These are phyloP conservation scores for Allium cepa DNA, from an alignment of 106 monocot genomes.

Conservation along the genomic window DNA sequence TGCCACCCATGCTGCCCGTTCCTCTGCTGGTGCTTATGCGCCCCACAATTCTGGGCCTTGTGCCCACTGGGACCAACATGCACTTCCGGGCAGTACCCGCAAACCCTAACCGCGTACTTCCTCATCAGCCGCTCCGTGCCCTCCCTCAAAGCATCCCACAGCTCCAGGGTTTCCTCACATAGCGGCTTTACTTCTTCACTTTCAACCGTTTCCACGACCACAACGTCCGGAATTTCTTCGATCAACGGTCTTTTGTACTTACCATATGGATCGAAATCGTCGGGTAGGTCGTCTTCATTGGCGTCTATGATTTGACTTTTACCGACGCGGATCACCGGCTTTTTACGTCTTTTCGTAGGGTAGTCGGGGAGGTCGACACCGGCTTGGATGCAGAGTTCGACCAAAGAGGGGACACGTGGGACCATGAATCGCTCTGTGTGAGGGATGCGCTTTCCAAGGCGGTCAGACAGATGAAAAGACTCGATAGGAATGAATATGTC, in stretches of 20 bases:
- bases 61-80: conserved; percentile 82
- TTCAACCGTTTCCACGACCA: conserved; percentile 10
- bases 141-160: conserved; percentile 69
- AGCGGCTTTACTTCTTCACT: conserved; percentile 38
- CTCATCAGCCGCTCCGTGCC: conserved; percentile 73
- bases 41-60: conserved; percentile 93
- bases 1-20: conserved; percentile 99
- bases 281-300: conserved; percentile 85
- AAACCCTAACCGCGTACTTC: conserved; percentile 82
- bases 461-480: conserved; percentile 69
- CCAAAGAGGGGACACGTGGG: conserved; percentile 61
- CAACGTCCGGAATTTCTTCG: conserved; percentile 32
- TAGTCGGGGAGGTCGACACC: conserved; percentile 83
- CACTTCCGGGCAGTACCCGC: conserved; percentile 95
- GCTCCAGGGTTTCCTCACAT: conserved; percentile 49
- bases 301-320: conserved; percentile 78
- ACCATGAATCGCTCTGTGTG: conserved; percentile 79
- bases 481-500: conserved; percentile 67
- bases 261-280: conserved; percentile 31
- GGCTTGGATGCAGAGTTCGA: conserved; percentile 93
- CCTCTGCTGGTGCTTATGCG: conserved; percentile 88
- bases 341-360: conserved; percentile 78
- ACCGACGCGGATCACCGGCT: conserved; percentile 68
- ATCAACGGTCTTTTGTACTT: conserved; percentile 36
- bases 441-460: conserved; percentile 71